Evolutionary conservation across 345 rosid genomes (phyloP).

Genomic region (Eucalyptus paniculata): DNA sequence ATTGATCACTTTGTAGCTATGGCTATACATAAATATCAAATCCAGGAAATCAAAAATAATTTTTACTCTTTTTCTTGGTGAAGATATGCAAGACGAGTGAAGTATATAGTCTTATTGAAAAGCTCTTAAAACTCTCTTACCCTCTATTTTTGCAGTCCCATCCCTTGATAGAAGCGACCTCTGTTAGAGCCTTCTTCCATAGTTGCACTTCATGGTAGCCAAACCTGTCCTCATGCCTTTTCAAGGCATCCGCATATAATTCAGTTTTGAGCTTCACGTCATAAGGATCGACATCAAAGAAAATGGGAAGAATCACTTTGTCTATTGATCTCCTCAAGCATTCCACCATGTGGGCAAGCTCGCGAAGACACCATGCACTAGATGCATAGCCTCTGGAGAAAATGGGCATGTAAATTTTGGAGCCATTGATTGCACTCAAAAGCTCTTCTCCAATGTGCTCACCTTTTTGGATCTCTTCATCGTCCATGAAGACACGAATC

Average conservation of each 20-base stretch:
- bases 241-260: background rate
- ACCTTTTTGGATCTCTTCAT: background rate
- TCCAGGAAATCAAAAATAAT: background rate
- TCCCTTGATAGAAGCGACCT: background rate
- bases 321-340: background rate
- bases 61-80: fast-evolving
- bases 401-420: background rate
- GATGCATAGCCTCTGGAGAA: background rate
- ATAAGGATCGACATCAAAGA: background rate
- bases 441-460: background rate
- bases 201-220: background rate
- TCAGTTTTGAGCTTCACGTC: background rate
- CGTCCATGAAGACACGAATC: background rate
- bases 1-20: background rate
- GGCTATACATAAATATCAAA: background rate
- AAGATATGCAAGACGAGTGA: background rate
- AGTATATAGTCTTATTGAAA: background rate
- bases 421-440: background rate
- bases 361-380: background rate
- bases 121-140: background rate
- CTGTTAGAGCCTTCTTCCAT: background rate
- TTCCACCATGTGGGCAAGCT: background rate
- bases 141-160: background rate
- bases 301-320: background rate
- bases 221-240: background rate